phyloP scores from a whole-genome alignment of 2,329 filamentous ascomycete genomes.

The Pseudogymnoascus verrucosus region DNA sequence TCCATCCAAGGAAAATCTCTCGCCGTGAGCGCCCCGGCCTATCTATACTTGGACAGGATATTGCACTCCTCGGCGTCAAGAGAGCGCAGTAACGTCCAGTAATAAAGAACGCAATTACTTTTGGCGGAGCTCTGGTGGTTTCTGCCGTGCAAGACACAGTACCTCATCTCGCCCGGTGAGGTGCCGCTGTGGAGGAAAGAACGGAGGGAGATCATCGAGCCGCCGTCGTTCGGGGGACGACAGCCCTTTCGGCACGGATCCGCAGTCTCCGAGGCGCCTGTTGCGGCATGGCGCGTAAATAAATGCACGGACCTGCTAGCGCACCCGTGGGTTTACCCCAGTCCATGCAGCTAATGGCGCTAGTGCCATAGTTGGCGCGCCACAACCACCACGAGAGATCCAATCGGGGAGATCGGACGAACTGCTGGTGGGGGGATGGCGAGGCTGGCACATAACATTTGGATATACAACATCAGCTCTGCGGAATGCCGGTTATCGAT shows the following conservation, averaged over 20 bases:
- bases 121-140: not conserved
- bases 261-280: slow-evolving; percentile 4
- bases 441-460: not conserved
- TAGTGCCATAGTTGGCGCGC: not conserved
- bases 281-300: slow-evolving; percentile 3
- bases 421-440: not conserved
- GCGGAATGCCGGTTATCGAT: not conserved
- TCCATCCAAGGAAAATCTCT: not conserved
- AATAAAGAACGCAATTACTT: not conserved
- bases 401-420: not conserved
- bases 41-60: not conserved
- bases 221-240: not conserved
- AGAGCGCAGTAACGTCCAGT: not conserved
- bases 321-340: not conserved
- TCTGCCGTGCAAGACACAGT: not conserved
- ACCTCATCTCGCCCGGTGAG: not conserved
- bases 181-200: not conserved
- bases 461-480: not conserved
- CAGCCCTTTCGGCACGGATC: not conserved
- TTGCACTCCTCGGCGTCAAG: not conserved
- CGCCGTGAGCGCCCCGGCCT: not conserved
- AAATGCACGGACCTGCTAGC: not conserved
- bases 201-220: not conserved
- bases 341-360: not conserved
- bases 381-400: not conserved